Evolutionary conservation across 495 filamentous ascomycete genomes (phyloP).

Genomic region (Stereocaulon alpinum): DNA sequence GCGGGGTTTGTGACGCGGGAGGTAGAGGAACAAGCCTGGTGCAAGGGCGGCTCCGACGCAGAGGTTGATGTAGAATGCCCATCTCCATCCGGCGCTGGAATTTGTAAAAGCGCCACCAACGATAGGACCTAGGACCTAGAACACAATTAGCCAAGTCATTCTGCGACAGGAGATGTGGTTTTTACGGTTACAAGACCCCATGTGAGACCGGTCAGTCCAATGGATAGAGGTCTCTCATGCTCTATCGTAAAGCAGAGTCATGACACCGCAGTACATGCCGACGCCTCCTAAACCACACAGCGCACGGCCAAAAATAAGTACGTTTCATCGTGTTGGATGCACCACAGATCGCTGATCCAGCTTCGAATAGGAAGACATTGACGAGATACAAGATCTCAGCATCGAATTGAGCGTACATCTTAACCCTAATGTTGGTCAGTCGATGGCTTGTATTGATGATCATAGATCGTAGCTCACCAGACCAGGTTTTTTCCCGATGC

Average conservation of each 20-base stretch:
- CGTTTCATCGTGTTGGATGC: slow-evolving; percentile 42
- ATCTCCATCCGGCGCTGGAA: slow-evolving; percentile 44
- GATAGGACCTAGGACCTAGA: slow-evolving; percentile 42
- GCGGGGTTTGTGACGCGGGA: slow-evolving; percentile 41
- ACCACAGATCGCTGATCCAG: slow-evolving; percentile 45
- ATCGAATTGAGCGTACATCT: slow-evolving; percentile 43
- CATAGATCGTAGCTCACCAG: slow-evolving; percentile 26
- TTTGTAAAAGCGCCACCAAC: slow-evolving; percentile 54
- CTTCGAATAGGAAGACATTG: slow-evolving; percentile 40
- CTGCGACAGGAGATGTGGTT: slow-evolving; percentile 22
- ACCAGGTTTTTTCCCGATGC: slow-evolving; percentile 37
- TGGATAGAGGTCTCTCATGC: slow-evolving; percentile 34
- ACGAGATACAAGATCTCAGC: slow-evolving; percentile 45
- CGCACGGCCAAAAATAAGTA: slow-evolving; percentile 44
- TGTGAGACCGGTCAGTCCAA: slow-evolving; percentile 25
- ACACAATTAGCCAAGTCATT: not conserved
- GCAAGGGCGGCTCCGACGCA: slow-evolving; percentile 41
- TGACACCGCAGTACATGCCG: slow-evolving; percentile 34
- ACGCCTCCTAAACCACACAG: slow-evolving; percentile 32
- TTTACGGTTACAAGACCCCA: slow-evolving; percentile 38
- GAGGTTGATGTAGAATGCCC: slow-evolving; percentile 69
- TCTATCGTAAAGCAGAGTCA: slow-evolving; percentile 35
- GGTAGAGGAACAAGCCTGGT: slow-evolving; percentile 46
- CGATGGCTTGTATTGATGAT: not conserved
- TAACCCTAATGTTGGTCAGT: slow-evolving; percentile 21